Percentiles rank a stretch among this genome's conserved stretches.
These are phyloP conservation scores for Candida awuae DNA, from an alignment of 805 yeast species.

Conservation along the genomic window DNA sequence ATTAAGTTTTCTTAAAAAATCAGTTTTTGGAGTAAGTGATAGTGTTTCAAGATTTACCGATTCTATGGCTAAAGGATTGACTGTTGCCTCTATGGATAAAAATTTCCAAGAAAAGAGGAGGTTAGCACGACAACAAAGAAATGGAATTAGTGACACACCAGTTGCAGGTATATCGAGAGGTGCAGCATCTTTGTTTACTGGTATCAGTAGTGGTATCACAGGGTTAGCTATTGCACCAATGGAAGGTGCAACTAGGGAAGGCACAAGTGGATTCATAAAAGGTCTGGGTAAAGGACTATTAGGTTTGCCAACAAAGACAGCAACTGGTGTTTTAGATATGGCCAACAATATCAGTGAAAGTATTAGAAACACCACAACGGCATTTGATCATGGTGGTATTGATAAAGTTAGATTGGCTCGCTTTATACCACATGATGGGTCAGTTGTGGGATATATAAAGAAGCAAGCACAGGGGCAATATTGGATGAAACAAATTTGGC, in stretches of 20 bases:
- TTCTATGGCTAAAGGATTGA: slow-evolving; percentile 86
- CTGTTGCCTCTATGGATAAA: slow-evolving; percentile 82
- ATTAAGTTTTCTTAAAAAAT: slow-evolving; percentile 83
- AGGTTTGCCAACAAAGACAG: slow-evolving; percentile 94
- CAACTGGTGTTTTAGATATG: slow-evolving; percentile 87
- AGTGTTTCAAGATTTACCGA: slow-evolving; percentile 90
- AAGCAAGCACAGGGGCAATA: slow-evolving; percentile 91
- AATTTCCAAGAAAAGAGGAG: slow-evolving; percentile 82
- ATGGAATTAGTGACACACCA: slow-evolving; percentile 72
- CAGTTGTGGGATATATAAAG: slow-evolving; percentile 66
- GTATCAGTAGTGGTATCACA: slow-evolving; percentile 76
- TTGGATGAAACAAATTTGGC: slow-evolving; percentile 71
- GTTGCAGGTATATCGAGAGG: slow-evolving; percentile 78
- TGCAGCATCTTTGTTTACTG: slow-evolving; percentile 81
- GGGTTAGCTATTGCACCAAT: slow-evolving; percentile 90
- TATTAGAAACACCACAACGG: slow-evolving; percentile 84
- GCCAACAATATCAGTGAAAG: slow-evolving; percentile 94
- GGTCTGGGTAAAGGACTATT: slow-evolving; percentile 94
- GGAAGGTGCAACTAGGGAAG: slow-evolving; percentile 82
- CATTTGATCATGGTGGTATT: slow-evolving; percentile 69
- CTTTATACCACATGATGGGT: slow-evolving; percentile 57
- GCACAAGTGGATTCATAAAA: slow-evolving; percentile 85
- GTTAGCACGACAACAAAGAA: slow-evolving; percentile 55
- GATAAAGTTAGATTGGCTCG: slow-evolving; percentile 81
- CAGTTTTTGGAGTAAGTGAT: slow-evolving; percentile 91